Percentiles rank a stretch among this genome's conserved stretches.
Conservation (phyloP, 2,329 filamentous ascomycete species). For the Aspergillus fructus region DNA sequence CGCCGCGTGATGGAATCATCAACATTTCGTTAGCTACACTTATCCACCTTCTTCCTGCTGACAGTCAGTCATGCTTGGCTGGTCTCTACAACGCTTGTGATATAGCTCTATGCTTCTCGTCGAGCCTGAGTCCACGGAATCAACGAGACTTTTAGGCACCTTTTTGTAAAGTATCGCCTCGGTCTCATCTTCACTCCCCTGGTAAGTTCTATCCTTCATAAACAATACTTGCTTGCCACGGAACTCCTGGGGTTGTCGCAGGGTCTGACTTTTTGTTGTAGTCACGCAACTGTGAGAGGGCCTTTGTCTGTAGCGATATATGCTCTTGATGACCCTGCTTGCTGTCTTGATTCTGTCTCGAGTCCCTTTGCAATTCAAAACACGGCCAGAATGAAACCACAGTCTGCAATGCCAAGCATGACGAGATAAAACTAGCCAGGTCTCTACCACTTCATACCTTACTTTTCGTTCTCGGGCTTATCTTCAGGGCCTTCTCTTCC, state of each 20-base stretch:
- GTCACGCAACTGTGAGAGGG: background rate
- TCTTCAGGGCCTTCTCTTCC: background rate
- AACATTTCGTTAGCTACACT: constrained; percentile 1
- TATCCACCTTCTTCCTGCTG: background rate
- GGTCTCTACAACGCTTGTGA: background rate
- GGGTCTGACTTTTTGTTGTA: background rate
- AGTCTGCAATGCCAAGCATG: constrained; percentile 1
- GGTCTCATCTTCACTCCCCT: background rate
- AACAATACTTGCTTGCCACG: background rate
- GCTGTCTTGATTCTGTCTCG: background rate
- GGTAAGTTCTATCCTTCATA: background rate
- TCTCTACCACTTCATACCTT: background rate
- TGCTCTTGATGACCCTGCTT: background rate
- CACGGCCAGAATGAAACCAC: background rate
- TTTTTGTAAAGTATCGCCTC: background rate
- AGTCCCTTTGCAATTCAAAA: background rate
- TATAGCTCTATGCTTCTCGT: background rate
- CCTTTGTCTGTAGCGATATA: background rate
- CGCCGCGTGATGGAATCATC: constrained; percentile 1
- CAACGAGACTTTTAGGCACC: background rate
- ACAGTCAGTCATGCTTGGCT: constrained; percentile 8
- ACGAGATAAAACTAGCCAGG: background rate
- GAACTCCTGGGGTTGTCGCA: background rate
- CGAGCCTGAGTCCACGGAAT: background rate
- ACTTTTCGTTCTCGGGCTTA: background rate